Base-by-base conservation (phyloP, 2,329 filamentous ascomycete genomes). In the Fusarium citri region DNA sequence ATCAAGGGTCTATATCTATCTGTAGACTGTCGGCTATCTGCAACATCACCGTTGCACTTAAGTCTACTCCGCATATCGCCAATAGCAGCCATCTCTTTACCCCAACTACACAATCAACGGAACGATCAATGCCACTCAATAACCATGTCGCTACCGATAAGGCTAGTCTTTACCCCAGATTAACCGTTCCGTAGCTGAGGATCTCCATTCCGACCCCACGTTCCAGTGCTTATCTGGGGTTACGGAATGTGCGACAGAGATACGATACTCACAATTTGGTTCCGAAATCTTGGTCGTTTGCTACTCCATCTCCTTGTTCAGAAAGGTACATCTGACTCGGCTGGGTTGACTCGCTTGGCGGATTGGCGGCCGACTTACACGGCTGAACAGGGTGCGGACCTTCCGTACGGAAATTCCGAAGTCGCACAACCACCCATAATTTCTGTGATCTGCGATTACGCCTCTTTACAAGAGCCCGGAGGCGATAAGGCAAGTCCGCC, bases 331-430 rank as follows among this genome's bases (percentile, higher is more conserved):
- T 43, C 8, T 43, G 65, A 55, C 40, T 54, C 37, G 40, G 9
- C 23, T n/a, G 11, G 20, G 9, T 31, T 64, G 59, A 46, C 37
- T 64, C 50, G 37, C 10, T 15, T 50, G 45, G 40, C 37, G 31
- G 23, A 4, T n/a, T 25, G 25, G 14, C 16, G 6, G 5, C 0
- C 11, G 5, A n/a, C 37, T 16, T 34, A 30, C 11, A 20, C 8
- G 7, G n/a, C 5, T 30, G 8, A 4, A 2, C 18, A 25, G 31
- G 12, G 28, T 34, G 34, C 65, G 65, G 65, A 51, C n/a, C 16
- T 65, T 69, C 65, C 65, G 48, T 23, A 3, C 59, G 65, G 65
- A 68, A 69, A 3, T 69, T 69, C 65, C 65, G 43, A 26, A 28
- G n/a, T 5, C n/a, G 28, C 18, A 25, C 30, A 31, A 48, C 5